Base-by-base conservation (phyloP, 2,329 filamentous ascomycete species). In the Leptographium flavum region DNA sequence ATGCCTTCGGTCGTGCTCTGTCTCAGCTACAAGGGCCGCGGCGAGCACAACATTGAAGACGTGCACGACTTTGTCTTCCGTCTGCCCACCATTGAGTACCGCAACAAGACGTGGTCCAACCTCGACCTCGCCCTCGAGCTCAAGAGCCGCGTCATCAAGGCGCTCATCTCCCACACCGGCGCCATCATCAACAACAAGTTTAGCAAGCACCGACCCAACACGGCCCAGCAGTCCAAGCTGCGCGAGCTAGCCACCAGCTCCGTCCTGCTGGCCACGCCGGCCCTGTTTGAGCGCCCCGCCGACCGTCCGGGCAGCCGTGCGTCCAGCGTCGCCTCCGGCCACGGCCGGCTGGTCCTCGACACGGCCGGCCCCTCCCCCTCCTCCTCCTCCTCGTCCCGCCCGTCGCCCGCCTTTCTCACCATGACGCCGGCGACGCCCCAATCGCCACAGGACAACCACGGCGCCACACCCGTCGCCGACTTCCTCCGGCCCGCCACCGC, bases 51-150 rank as follows among this genome's bases (percentile, higher is more conserved):
- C 56, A 74, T 98, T 47, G 87, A 95, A 64, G 93, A 98, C 61
- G 83, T 98, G 15, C 90, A 98, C 63, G 83, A 96, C 58, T 93
- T 98, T 54, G 92, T 98, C 41, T 98, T 98, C 74, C 81, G 87
- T 30, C 77, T 98, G 64, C 92, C 92, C 4, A 83, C 84, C 2
- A 80, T 98, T 39, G 92, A 98, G 60, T 96, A 94, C 66, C 79
- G 87, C 51, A 98, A 98, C 71, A 98, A 98, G 69, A 96, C 88
- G 9, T 98, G 92, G 92, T 95, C 87, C 7, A 98, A 96, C 60
- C 74, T 98, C 7, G 92, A 98, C 57, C 76, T 98, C 10, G 88
- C 90, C 1, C 71, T 96, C 40, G 83, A 87, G 14, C 72, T 98
- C 45, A 96, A 98, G 67, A 93, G 88, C 59, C 88, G 94, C 39